phyloP scores from a whole-genome alignment of 352 stramenopile species.

The Aphanomyces astaci region DNA sequence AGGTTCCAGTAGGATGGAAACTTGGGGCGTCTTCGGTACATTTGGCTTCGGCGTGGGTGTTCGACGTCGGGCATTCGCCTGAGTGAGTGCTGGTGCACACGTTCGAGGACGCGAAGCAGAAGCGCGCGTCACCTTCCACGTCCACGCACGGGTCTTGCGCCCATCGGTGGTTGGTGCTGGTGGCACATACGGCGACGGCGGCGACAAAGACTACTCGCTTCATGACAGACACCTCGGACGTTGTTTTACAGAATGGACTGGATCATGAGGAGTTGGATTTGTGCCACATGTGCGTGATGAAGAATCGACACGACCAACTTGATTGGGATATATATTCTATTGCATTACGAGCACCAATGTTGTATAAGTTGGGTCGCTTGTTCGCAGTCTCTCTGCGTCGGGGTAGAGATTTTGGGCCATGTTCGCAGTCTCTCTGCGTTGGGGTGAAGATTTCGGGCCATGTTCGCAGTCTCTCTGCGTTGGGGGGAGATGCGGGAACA shows the following conservation, averaged over 20 bases:
- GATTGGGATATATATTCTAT: not conserved
- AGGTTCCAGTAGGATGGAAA: not conserved
- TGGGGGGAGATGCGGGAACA: no score
- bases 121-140: slow-evolving; percentile 13
- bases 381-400: no score
- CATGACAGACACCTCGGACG: not conserved
- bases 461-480: no score
- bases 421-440: no score
- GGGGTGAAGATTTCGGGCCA: no score
- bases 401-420: no score
- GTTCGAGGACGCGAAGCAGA: slow-evolving; percentile 4
- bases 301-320: not conserved
- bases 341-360: no score
- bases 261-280: not conserved
- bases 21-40: not conserved
- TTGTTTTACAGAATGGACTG: slow-evolving; percentile 7
- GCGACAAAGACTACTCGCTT: not conserved
- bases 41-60: not conserved
- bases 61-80: slow-evolving; percentile 5
- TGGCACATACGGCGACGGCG: not conserved
- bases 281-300: not conserved
- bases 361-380: no score
- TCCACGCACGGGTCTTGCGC: slow-evolving; percentile 6
- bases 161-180: not conserved
- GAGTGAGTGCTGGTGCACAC: not conserved